Percentiles rank a stretch among this genome's conserved stretches.
phyloP scores from a whole-genome alignment of 2,329 filamentous ascomycete genomes.

The Neonectria magnoliae region DNA sequence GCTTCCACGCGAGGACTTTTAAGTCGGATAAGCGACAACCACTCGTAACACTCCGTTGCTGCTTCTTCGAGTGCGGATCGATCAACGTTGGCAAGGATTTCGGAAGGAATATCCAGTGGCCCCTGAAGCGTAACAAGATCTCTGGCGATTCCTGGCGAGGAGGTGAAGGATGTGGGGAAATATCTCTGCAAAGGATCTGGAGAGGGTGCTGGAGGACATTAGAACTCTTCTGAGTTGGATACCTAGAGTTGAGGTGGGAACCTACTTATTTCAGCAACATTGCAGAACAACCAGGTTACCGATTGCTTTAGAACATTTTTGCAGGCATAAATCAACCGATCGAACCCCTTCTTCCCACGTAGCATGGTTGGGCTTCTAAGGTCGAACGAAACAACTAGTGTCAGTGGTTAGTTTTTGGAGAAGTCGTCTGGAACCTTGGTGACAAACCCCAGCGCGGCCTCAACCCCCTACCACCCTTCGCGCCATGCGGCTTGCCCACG shows the following conservation, averaged over 20 bases:
- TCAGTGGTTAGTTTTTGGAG: constrained; percentile 38
- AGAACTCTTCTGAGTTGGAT: constrained; percentile 21
- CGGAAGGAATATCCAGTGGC: constrained; percentile 39
- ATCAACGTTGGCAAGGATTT: constrained; percentile 48
- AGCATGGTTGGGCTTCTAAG: constrained; percentile 80
- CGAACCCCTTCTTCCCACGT: constrained; percentile 84
- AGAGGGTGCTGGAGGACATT: constrained; percentile 52
- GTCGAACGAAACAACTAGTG: constrained; percentile 78
- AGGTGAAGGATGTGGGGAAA: constrained; percentile 55
- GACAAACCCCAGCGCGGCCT: constrained; percentile 79
- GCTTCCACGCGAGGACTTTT: constrained; percentile 69
- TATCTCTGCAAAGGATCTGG: constrained; percentile 61
- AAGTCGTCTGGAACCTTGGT: background rate
- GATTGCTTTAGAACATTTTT: constrained; percentile 77
- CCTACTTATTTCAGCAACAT: constrained; percentile 55
- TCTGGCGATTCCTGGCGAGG: constrained; percentile 33
- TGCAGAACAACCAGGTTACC: constrained; percentile 81
- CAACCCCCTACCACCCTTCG: constrained; percentile 65
- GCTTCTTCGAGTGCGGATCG: constrained; percentile 69
- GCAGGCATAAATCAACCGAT: constrained; percentile 80
- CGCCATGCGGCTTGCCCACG: constrained; percentile 72
- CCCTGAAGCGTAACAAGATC: constrained; percentile 35
- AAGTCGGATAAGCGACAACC: constrained; percentile 74
- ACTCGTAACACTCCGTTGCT: constrained; percentile 75
- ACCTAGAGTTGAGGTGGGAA: background rate